A percentile compares a stretch with the other conserved stretches of the same genome.
phyloP scores from a whole-genome alignment of 2,329 filamentous ascomycete genomes.

The Ophiostoma triangulosporum region DNA sequence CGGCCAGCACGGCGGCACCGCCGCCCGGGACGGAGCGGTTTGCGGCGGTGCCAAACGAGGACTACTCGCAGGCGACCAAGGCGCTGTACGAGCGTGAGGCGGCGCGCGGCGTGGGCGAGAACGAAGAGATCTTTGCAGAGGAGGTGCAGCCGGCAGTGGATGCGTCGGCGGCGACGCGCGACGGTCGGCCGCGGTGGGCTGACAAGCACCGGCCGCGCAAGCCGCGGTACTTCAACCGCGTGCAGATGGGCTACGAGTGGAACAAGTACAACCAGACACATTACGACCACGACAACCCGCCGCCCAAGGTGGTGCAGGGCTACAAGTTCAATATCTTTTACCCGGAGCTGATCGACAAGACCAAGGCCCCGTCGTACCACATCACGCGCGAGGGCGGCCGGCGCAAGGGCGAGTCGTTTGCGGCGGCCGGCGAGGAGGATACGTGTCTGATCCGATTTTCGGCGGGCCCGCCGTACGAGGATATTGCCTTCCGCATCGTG shows the following conservation, averaged over 20 bases:
- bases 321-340: constrained; percentile 99
- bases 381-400: constrained; percentile 89
- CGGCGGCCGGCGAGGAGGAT: constrained; percentile 87
- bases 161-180: constrained; percentile 20
- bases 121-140: constrained; percentile 88
- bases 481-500: constrained; percentile 92
- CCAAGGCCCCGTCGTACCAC: constrained; percentile 86
- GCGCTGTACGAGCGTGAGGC: constrained; percentile 87
- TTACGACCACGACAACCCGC: constrained; percentile 96
- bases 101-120: constrained; percentile 77
- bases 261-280: constrained; percentile 99
- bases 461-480: constrained; percentile 88
- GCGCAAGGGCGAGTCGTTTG: constrained; percentile 80
- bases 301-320: constrained; percentile 93
- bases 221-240: constrained; percentile 91
- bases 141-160: constrained; percentile 47
- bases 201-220: constrained; percentile 80
- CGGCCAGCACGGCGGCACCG: constrained; percentile 17
- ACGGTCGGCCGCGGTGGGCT: constrained; percentile 59
- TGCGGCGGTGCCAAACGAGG: constrained; percentile 53
- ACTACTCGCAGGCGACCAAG: constrained; percentile 76
- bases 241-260: constrained; percentile 99
- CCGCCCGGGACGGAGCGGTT: constrained; percentile 53
- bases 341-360: constrained; percentile 88
- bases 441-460: constrained; percentile 95